Base-by-base conservation (phyloP, 495 filamentous ascomycete genomes). In the Daldinia caldariorum region DNA sequence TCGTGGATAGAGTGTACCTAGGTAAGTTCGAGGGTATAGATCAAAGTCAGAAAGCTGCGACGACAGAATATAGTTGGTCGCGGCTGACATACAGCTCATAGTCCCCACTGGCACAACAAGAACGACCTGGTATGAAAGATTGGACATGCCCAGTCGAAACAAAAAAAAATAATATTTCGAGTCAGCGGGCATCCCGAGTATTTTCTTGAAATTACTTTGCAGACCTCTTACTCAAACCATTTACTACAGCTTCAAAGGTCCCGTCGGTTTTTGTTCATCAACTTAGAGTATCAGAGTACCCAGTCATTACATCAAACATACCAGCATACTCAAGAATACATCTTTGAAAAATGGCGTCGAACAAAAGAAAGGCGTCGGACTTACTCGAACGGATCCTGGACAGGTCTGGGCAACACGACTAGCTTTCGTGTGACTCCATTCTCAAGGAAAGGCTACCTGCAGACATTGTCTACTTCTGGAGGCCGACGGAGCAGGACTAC, bases 381-480 rank as follows among this genome's bases (percentile, higher is more conserved):
- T 35, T 7, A 35, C 6, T 35, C 34, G 6, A 35, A 7, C 34
- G 34, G 34, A 35, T 35, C 2, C 34, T 0, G 6, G 26, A 1
- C 3, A 26, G 3, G 26, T 26, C 3, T 1, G 26, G 3, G 3
- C 26, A 3, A 3, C 26, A 3, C 26, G 26, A 26, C 3, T 3
- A 3, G 26, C 26, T 3, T 26, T 26, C 26, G 26, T 3, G 26
- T 1, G 26, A 26, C 26, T 1, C 26, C 26, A 1, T 26, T 26
- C 26, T 26, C 1, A 26, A 26, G 26, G 1, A 3, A 1, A 26
- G 3, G 26, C 26, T 26, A 3, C 26, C 26, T 3, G 26, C 50
- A 32, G 50, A 53, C 22, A 29, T 53, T 0, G 4, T 53, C 26
- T 53, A 53, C 50, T 53, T 31, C 50, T 53, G 50, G 50, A 8